These are phyloP conservation scores for Ceratocystis destructans DNA, from an alignment of 2,329 filamentous ascomycete species.

Conservation along the genomic window DNA sequence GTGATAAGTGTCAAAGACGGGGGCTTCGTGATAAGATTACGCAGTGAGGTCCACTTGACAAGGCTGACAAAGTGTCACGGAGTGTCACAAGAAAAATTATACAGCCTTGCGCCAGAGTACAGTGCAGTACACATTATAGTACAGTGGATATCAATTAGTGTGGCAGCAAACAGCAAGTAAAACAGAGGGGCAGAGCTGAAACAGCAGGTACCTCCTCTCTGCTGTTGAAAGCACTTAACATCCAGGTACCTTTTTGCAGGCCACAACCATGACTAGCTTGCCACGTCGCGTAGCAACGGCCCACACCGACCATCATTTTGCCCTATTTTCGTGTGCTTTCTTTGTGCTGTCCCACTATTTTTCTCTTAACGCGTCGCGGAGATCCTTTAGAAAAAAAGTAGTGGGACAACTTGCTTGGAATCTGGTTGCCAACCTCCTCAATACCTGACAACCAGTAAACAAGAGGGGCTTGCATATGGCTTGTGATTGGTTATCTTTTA, in stretches of 20 bases:
- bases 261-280: conserved; percentile 2
- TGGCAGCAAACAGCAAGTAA: background rate
- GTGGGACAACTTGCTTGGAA: background rate
- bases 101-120: background rate
- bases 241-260: background rate
- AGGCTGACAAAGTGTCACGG: background rate
- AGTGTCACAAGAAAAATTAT: background rate
- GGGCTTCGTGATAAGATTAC: background rate
- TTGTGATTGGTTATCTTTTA: conserved; percentile 19
- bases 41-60: background rate
- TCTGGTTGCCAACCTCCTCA: conserved; percentile 16
- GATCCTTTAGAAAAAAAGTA: background rate
- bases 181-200: background rate
- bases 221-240: background rate
- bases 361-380: conserved; percentile 5
- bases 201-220: background rate
- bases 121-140: background rate
- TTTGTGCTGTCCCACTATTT: background rate
- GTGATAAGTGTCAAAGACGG: background rate
- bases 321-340: background rate
- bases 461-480: background rate
- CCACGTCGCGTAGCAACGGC: conserved; percentile 15
- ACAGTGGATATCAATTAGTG: too few relatives aligned
- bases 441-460: conserved; percentile 14
- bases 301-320: background rate